Evolutionary conservation across 2,329 filamentous ascomycete species (phyloP), one percentile per base, ranked within the genome.

Genomic region (Purpureocillium takamizusanense): DNA sequence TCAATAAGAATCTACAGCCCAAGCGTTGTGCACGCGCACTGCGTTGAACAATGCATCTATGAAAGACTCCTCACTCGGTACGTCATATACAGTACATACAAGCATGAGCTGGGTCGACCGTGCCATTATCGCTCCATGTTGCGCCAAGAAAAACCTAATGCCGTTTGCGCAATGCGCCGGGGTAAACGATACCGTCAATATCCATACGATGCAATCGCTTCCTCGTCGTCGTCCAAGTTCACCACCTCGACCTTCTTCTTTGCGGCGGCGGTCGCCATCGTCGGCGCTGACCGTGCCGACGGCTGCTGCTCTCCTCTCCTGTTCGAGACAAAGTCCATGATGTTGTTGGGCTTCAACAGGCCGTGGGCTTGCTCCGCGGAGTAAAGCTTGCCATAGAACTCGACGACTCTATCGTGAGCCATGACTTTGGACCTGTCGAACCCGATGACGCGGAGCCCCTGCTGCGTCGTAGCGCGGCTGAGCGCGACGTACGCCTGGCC

Each of bases 401-500:
- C 72, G 6, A 86, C 72, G 14, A 98, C 92, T 50, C 80, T 80
- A 1, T 86, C 81, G 55, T 98, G 92, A 3, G 94, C 92, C 80
- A 95, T 89, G 18, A 98, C 90, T 62, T 94, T 97, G 44, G 67
- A 74, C 48, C 86, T 84, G 52, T 95, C 85, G 52, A 98, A 98
- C 28, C 86, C 75, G 35, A 90, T 61, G 11, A 98, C 89, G 55
- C 95, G 87, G 15, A 98, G 66, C 1, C 92, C 92, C 14, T 78
- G 74, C 65, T 95, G 88, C 42, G 74, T 85, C 2, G 87, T 94
- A 12, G 92, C 92, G 61, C 92, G 85, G 67, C 86, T 94, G 12
- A 98, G 76, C 37, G 92, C 92, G 37, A 98, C 92, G 55, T 98
- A 98, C 6, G 92, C 92, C 60, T 98, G 92, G 0, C 92, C 92